Evolutionary conservation across 371 early-diverging fungal species (phyloP).

Genomic region (Amoeboaphelidium occidentale): DNA sequence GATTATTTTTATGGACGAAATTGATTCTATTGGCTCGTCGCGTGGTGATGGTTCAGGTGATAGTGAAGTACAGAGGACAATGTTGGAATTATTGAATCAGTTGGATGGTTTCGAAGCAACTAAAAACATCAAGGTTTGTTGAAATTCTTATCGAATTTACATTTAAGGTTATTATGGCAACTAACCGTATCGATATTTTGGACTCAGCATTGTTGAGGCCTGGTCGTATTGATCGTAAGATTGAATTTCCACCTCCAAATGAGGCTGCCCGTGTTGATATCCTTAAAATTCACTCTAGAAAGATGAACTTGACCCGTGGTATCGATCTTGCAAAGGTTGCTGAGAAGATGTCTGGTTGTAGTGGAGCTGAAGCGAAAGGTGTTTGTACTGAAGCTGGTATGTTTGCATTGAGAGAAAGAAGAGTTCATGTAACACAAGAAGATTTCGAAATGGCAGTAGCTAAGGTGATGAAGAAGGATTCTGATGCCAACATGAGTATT

Average conservation of each 20-base stretch:
- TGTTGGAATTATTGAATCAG: conserved; percentile 77
- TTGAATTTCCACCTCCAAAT: conserved; percentile 98
- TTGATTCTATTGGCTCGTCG: conserved; percentile 96
- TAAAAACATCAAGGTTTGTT: conserved; percentile 73
- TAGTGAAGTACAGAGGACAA: conserved; percentile 88
- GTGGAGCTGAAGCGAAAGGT: conserved; percentile 97
- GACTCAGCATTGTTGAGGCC: conserved; percentile 94
- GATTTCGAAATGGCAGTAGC: conserved; percentile 99
- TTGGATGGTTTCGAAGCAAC: conserved; percentile 98
- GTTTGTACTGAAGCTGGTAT: conserved; percentile 99
- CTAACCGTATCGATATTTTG: conserved; percentile 96
- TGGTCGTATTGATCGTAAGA: conserved; percentile 98
- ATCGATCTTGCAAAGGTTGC: conserved; percentile 93
- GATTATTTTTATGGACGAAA: conserved; percentile 99
- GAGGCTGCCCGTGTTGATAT: conserved; percentile 92
- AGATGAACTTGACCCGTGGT: conserved; percentile 97
- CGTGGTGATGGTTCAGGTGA: conserved; percentile 61
- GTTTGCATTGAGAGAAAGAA: conserved; percentile 98
- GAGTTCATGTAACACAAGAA: conserved; percentile 98
- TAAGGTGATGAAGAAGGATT: conserved; percentile 96
- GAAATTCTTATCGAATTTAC: not conserved
- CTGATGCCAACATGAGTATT: conserved; percentile 80
- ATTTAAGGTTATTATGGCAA: conserved; percentile 92
- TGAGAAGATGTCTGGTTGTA: conserved; percentile 76
- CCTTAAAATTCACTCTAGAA: conserved; percentile 96